Evolutionary conservation across 805 yeast genomes (phyloP).

Genomic region (Kodamaea hsintzibuensis): DNA sequence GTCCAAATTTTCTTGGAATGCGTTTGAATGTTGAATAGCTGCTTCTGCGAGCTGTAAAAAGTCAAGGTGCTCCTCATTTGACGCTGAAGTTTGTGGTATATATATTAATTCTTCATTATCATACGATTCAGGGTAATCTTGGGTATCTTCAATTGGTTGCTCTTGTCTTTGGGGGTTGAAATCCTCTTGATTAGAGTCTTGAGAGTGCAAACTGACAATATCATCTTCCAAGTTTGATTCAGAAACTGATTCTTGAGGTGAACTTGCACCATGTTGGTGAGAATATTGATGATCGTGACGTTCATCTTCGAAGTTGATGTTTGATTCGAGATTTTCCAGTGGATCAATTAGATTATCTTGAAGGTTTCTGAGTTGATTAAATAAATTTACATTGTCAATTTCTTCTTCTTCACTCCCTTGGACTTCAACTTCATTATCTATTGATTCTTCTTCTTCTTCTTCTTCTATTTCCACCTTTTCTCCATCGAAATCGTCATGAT

Average conservation of each 20-base stretch:
- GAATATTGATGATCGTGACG: neutral
- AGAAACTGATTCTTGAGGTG: neutral
- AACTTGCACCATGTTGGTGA: neutral
- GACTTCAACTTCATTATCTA: no score
- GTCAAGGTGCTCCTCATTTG: neutral
- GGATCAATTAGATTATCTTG: neutral
- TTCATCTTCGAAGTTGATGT: neutral
- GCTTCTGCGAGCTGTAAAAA: slow-evolving; percentile 16
- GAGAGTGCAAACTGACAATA: neutral
- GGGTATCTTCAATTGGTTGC: neutral
- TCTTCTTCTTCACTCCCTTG: no score
- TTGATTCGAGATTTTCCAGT: neutral
- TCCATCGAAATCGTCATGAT: no score
- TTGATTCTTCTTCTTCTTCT: neutral
- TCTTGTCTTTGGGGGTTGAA: neutral
- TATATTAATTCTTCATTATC: neutral
- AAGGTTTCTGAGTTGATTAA: neutral
- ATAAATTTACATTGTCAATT: neutral
- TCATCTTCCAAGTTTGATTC: neutral
- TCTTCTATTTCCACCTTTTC: neutral
- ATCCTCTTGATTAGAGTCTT: neutral
- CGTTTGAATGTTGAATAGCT: slow-evolving; percentile 11
- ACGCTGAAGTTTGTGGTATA: neutral
- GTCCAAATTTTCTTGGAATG: neutral
- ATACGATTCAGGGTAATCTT: neutral